Evolutionary conservation across 2,329 filamentous ascomycete genomes (phyloP).

Genomic region (Atkinsonella texensis): DNA sequence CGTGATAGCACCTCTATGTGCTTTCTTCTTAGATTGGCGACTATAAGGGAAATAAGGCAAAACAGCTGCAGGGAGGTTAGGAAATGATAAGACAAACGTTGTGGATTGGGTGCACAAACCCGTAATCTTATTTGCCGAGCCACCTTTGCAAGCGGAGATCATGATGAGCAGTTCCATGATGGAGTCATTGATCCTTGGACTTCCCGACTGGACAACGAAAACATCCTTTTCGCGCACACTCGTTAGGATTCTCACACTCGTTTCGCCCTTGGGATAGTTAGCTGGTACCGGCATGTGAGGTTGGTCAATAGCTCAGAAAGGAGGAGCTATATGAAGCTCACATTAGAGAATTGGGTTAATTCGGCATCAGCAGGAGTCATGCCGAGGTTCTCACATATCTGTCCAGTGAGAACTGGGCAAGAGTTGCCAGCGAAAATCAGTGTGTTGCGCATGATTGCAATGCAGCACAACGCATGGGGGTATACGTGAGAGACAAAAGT

Average conservation of each 20-base stretch:
- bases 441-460: constrained; percentile 46
- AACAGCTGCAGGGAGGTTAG: constrained; percentile 45
- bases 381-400: constrained; percentile 57
- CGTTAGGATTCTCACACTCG: constrained; percentile 55
- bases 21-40: constrained; percentile 98
- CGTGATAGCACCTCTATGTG: constrained; percentile 89
- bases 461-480: constrained; percentile 8
- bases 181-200: constrained; percentile 91
- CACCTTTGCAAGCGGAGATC: constrained; percentile 97
- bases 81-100: neutral
- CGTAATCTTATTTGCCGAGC: constrained; percentile 91
- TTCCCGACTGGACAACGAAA: constrained; percentile 96
- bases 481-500: no score
- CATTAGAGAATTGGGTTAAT: constrained; percentile 60
- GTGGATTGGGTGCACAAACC: constrained; percentile 42
- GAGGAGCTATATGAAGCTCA: constrained; percentile 28
- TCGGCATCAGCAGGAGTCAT: constrained; percentile 53
- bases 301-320: neutral
- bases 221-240: constrained; percentile 95
- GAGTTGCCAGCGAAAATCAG: constrained; percentile 58
- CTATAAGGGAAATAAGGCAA: constrained; percentile 98
- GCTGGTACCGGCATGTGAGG: constrained; percentile 8
- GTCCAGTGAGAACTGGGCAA: constrained; percentile 49
- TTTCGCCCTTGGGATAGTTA: constrained; percentile 44
- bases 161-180: constrained; percentile 99